These are phyloP conservation scores for Pleurotus giganteus DNA, from an alignment of 768 basidiomycete genomes.

Conservation along the genomic window DNA sequence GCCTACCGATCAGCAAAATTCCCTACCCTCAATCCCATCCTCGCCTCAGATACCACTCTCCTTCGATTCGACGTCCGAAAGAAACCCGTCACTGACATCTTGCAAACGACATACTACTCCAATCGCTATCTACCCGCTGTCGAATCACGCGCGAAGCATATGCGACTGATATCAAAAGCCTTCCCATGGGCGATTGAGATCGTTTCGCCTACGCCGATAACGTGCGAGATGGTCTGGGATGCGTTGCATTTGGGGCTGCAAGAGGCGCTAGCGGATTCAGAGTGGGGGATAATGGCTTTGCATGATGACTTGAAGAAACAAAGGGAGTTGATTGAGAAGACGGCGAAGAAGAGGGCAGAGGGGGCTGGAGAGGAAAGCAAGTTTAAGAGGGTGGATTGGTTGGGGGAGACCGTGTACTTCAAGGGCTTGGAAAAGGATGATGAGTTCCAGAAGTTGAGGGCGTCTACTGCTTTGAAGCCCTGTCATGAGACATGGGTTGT, in stretches of 20 bases:
- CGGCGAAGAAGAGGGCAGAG: constrained; percentile 47
- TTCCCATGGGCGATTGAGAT: constrained; percentile 72
- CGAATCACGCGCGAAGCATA: constrained; percentile 30
- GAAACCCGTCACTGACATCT: constrained; percentile 39
- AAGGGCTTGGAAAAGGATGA: constrained; percentile 62
- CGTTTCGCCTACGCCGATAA: constrained; percentile 30
- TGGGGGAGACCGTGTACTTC: constrained; percentile 59
- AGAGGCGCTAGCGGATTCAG: constrained; percentile 56
- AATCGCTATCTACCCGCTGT: constrained; percentile 36
- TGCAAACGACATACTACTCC: constrained; percentile 39
- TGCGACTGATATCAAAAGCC: constrained; percentile 56
- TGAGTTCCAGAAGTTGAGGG: constrained; percentile 48
- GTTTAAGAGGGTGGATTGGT: constrained; percentile 60
- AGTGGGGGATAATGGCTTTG: constrained; percentile 39
- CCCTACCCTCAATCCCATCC: constrained; percentile 50
- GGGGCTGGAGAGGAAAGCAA: constrained; percentile 28
- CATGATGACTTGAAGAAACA: constrained; percentile 36
- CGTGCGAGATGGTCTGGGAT: constrained; percentile 56
- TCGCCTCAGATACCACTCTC: constrained; percentile 50
- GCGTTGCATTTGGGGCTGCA: constrained; percentile 50
- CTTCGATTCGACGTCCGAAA: constrained; percentile 49
- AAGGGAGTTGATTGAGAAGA: constrained; percentile 44
- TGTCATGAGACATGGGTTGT: constrained; percentile 61
- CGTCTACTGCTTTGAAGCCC: constrained; percentile 41
- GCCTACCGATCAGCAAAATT: constrained; percentile 34